These are phyloP conservation scores for Nigrospora osmanthi DNA, from an alignment of 2,329 filamentous ascomycete genomes.

Conservation along the genomic window DNA sequence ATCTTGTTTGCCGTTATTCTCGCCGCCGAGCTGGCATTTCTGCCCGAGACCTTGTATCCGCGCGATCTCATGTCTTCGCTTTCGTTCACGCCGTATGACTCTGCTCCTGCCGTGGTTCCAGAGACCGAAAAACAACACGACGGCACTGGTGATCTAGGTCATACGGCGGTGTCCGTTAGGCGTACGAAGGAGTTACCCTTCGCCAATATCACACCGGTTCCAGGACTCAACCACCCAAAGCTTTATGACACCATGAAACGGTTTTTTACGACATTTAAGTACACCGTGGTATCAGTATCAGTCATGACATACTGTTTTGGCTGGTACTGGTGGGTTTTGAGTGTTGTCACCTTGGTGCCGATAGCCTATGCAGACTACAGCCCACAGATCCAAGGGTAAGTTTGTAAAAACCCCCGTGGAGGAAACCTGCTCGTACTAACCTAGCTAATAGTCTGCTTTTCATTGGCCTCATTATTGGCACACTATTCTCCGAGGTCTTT, in stretches of 20 bases:
- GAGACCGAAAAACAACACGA: background rate
- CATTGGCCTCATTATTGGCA: conserved; percentile 44
- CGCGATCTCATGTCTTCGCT: conserved; percentile 35
- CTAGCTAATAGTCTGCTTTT: conserved; percentile 31
- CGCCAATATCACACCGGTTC: conserved; percentile 35
- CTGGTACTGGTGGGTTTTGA: conserved; percentile 51
- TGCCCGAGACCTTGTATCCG: conserved; percentile 50
- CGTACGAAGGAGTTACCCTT: conserved; percentile 35
- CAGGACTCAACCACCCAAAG: conserved; percentile 42
- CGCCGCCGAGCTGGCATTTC: conserved; percentile 36
- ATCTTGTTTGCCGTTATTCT: conserved; percentile 43
- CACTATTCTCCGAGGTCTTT: conserved; percentile 39
- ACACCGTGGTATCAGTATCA: conserved; percentile 33
- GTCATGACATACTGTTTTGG: conserved; percentile 41
- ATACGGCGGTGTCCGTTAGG: conserved; percentile 11
- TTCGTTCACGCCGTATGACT: conserved; percentile 5
- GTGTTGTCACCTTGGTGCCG: conserved; percentile 43
- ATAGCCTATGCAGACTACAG: conserved; percentile 40
- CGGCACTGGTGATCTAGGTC: no score
- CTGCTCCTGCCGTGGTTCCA: background rate
- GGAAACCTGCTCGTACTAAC: background rate
- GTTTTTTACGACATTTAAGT: conserved; percentile 38
- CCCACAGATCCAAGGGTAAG: conserved; percentile 38
- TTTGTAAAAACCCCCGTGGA: background rate
- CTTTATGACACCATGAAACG: conserved; percentile 34